phyloP scores from a whole-genome alignment of 805 yeast species.

The Nakazawaea siamensis region DNA sequence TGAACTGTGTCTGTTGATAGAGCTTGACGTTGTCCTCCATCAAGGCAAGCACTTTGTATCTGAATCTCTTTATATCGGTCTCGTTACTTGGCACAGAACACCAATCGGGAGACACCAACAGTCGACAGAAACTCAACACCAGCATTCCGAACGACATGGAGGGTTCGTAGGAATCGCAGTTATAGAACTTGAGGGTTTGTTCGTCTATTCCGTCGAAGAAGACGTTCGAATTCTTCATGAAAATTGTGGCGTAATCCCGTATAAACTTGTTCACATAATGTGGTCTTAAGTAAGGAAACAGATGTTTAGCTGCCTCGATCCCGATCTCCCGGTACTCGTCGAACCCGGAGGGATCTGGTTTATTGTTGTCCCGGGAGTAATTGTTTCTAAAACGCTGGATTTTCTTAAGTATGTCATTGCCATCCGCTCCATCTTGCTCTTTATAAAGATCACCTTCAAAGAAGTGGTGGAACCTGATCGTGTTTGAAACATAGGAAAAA shows the following conservation, averaged over 20 bases:
- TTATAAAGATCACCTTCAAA: conserved; percentile 3
- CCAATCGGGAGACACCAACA: conserved; percentile 1
- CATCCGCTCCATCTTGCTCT: background rate
- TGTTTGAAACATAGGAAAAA: conserved; percentile 5
- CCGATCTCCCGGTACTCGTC: background rate
- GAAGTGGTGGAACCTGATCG: conserved; percentile 4
- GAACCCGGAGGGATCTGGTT: background rate
- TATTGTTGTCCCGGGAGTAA: no score
- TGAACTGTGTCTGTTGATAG: background rate
- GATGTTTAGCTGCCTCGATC: background rate
- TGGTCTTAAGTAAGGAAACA: conserved; percentile 6
- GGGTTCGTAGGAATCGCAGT: background rate
- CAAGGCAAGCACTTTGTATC: background rate
- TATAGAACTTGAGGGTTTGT: background rate
- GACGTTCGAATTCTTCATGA: background rate
- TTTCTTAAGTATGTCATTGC: no score
- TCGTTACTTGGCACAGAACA: background rate
- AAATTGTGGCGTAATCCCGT: background rate
- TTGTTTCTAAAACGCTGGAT: no score
- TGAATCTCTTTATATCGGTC: background rate
- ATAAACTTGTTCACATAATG: conserved; percentile 5
- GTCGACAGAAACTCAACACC: background rate
- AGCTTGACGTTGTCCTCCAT: background rate
- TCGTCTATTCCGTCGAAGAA: background rate
- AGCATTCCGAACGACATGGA: background rate